Percentiles rank a stretch among this genome's conserved stretches.
Evolutionary conservation across 192 early-diverging fungal genomes (phyloP).

Genomic region (Coemansia sp.): DNA sequence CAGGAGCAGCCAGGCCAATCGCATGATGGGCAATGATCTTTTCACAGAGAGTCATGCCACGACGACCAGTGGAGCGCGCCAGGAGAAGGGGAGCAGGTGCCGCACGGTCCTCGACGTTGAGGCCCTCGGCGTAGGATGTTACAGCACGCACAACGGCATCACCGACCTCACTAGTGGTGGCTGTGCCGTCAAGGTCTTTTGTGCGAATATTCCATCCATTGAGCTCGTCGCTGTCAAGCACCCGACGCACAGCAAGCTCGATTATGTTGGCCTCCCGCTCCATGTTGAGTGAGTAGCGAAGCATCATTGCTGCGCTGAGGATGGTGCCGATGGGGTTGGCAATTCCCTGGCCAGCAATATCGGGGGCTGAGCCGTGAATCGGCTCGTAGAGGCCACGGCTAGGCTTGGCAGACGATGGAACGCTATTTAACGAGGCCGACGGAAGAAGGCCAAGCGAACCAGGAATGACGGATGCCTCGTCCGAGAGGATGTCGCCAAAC

Average conservation of each 20-base stretch:
- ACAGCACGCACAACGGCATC: constrained; percentile 83
- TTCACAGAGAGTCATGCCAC: constrained; percentile 73
- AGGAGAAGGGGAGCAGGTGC: constrained; percentile 48
- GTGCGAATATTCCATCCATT: constrained; percentile 79
- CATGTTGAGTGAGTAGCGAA: constrained; percentile 92
- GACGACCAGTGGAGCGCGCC: constrained; percentile 57
- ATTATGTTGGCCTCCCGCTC: constrained; percentile 87
- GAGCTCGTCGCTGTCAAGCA: constrained; percentile 78
- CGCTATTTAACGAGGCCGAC: constrained; percentile 84
- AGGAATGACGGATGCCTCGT: constrained; percentile 95
- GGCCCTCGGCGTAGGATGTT: constrained; percentile 62
- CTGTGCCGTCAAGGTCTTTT: constrained; percentile 83
- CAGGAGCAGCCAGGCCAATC: constrained; percentile 66
- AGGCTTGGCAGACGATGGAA: constrained; percentile 70
- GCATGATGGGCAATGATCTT: constrained; percentile 78
- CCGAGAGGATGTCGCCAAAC: constrained; percentile 98
- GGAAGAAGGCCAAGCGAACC: constrained; percentile 93
- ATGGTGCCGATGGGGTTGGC: constrained; percentile 99
- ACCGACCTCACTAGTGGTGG: constrained; percentile 87
- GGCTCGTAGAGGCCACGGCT: constrained; percentile 95
- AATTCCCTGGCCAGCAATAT: constrained; percentile 96
- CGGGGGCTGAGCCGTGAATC: constrained; percentile 98
- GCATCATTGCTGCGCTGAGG: constrained; percentile 89
- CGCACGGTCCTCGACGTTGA: constrained; percentile 54
- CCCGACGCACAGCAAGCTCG: constrained; percentile 88